Evolutionary conservation across 805 yeast species (phyloP).

Genomic region (Sugiyamaella floridensis): DNA sequence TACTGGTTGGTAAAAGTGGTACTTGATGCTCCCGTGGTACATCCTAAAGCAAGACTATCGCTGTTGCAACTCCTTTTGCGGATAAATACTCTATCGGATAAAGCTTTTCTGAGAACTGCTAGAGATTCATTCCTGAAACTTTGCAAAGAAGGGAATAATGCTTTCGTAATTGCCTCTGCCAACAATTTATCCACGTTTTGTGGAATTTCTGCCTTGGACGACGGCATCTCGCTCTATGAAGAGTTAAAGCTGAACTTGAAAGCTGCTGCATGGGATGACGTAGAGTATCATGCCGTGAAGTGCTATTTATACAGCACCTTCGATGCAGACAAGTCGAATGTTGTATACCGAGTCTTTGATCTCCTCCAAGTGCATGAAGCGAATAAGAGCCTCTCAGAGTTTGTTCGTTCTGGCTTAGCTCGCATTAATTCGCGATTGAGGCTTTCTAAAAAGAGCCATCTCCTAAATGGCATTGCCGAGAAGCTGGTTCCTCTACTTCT

Average conservation of each 20-base stretch:
- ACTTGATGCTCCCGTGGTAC: background rate
- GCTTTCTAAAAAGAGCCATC: background rate
- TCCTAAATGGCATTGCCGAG: background rate
- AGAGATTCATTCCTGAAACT: background rate
- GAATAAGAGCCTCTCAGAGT: background rate
- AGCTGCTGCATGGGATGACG: background rate
- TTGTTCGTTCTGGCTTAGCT: background rate
- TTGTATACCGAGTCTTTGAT: background rate
- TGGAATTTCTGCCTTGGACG: background rate
- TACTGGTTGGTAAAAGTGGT: slow-evolving; percentile 3
- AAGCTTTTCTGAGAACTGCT: background rate
- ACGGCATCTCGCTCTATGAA: background rate
- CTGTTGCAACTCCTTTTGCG: background rate
- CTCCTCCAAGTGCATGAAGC: background rate
- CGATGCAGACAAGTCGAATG: background rate
- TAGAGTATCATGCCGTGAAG: background rate
- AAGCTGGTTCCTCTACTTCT: background rate
- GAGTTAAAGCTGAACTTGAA: background rate
- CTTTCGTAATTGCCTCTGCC: background rate
- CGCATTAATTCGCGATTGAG: background rate
- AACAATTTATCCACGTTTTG: background rate
- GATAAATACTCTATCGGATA: background rate
- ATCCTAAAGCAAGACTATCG: background rate
- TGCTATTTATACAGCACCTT: background rate
- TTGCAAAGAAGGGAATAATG: background rate